Percentiles rank a stretch among this genome's conserved stretches.
phyloP scores from a whole-genome alignment of 2,329 filamentous ascomycete genomes.

The Magnaporthiopsis incrustans region DNA sequence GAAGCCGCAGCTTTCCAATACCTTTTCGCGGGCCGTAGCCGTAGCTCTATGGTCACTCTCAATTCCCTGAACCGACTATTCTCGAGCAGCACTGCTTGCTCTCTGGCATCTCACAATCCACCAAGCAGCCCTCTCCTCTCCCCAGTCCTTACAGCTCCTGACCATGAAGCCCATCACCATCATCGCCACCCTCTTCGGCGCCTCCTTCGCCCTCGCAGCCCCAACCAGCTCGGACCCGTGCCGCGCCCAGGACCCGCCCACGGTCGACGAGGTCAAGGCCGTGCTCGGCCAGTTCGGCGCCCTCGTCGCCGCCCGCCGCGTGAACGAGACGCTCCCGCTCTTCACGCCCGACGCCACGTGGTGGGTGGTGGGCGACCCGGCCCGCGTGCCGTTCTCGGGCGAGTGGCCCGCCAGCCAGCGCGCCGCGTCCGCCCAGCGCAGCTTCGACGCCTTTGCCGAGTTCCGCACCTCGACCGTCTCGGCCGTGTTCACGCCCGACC shows the following conservation, averaged over 20 bases:
- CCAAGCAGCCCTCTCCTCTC: no score
- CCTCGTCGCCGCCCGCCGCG: background rate
- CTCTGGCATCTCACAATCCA: no score
- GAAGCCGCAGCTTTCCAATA: background rate
- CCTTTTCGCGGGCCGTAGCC: no score
- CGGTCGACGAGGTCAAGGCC: background rate
- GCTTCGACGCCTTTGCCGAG: background rate
- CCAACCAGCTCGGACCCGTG: background rate
- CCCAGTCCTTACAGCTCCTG: no score
- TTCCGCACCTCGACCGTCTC: background rate
- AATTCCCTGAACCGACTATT: no score
- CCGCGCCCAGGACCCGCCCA: background rate
- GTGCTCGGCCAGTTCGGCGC: background rate
- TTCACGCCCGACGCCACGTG: slow-evolving; percentile 2
- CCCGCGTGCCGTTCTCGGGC: slow-evolving; percentile 1
- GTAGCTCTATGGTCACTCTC: no score
- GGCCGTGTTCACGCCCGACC: slow-evolving; percentile 1
- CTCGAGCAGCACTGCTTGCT: no score
- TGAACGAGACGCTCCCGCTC: background rate
- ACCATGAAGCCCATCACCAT: background rate
- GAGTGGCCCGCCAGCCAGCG: background rate
- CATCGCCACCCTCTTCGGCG: background rate
- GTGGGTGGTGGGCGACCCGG: background rate
- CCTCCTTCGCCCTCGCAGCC: background rate
- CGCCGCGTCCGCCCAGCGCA: background rate